Base-by-base conservation (phyloP, 345 rosid species). In the Bruguiera sexangula region DNA sequence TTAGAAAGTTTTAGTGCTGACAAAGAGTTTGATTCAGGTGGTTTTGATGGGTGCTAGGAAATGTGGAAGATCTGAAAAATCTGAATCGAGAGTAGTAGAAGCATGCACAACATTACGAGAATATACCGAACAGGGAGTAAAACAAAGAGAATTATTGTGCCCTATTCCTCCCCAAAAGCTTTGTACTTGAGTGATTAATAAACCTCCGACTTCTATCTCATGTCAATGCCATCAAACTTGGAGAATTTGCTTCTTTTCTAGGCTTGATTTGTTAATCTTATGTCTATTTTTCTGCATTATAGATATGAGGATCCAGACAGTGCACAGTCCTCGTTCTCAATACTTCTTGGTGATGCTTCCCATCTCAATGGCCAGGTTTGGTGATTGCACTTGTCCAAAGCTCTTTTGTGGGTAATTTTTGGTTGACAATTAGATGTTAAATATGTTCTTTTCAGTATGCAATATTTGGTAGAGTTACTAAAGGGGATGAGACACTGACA, bases 331-430 rank as follows among this genome's bases (percentile, higher is more conserved):
- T 95, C 99, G 5, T 95, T 95, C 71, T 95, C 99, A n/a, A 85
- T 95, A 29, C 97, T 91, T 78, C 96, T 91, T 63, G 99, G 99
- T 43, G 82, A 89, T 75, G 96, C 99, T 37, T 91, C 96, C 62
- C 99, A 95, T 92, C 97, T 95, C 70, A 96, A 95, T 83, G 80
- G 85, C 66, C 48, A 88, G 88, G 99, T 95, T 73, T 79, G 76
- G 31, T 73, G 20, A 31, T 51, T 65, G 6, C n/a, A 62, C 59
- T 43, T 74, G 62, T 43, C 31, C 52, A 72, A 66, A 59, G 48
- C 65, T 22, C 8, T 53, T 30, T 72, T 65, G 8, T n/a, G 60
- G 15, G 2, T 67, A 34, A 7, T 63, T 69, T 63, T 62, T 58
- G 24, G 61, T 24, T 69, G 56, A 31, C 63, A 63, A 36, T 79